Evolutionary conservation across 164 flowering plant species (phyloP).

Genomic region (Umbellularia californica): DNA sequence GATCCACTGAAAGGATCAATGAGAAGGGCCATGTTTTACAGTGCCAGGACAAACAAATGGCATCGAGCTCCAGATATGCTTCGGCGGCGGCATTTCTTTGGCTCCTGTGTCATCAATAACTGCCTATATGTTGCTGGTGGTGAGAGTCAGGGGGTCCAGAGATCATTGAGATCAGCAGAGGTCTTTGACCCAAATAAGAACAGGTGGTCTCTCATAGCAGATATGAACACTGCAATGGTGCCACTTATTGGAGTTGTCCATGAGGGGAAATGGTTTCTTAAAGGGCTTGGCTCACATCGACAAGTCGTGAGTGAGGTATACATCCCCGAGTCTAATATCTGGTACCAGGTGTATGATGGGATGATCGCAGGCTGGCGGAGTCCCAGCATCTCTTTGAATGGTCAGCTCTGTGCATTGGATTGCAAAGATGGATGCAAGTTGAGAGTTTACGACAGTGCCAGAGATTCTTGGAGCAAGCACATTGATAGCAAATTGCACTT

Average conservation of each 20-base stretch:
- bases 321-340: constrained; percentile 55
- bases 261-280: constrained; percentile 74
- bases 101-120: constrained; percentile 84
- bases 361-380: constrained; percentile 86
- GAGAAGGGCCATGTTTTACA: constrained; percentile 74
- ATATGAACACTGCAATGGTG: constrained; percentile 83
- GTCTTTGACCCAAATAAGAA: constrained; percentile 82
- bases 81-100: constrained; percentile 67
- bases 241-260: constrained; percentile 81
- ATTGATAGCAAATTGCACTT: constrained; percentile 67
- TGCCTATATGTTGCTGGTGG: constrained; percentile 90
- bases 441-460: constrained; percentile 56
- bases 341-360: constrained; percentile 70
- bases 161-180: constrained; percentile 73
- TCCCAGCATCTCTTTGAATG: constrained; percentile 55
- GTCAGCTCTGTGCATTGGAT: constrained; percentile 69
- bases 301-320: constrained; percentile 79
- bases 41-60: constrained; percentile 84
- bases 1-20: constrained; percentile 77
- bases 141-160: constrained; percentile 62
- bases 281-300: constrained; percentile 73
- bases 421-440: constrained; percentile 85
- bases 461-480: constrained; percentile 65
- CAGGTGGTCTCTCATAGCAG: constrained; percentile 71
- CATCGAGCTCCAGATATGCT: constrained; percentile 95